Evolutionary conservation across 352 stramenopile species (phyloP), one percentile per base, ranked within the genome.

Genomic region (Phytopythium boreale): DNA sequence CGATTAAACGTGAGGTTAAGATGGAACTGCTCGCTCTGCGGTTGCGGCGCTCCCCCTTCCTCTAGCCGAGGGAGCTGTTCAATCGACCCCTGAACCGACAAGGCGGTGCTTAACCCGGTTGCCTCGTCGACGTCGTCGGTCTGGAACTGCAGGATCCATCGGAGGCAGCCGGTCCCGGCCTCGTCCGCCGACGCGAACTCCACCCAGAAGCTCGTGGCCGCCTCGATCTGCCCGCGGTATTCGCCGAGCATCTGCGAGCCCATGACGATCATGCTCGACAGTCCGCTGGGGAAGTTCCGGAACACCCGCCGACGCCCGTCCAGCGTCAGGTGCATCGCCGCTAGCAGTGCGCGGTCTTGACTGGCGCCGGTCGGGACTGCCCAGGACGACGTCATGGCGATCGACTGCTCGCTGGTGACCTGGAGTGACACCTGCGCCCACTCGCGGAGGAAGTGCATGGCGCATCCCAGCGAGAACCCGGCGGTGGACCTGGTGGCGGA

Each of bases 281-380:
- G 39, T 37, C 79, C 79, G 43, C 74, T 85, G 1, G 74, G 76
- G 29, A 84, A 82, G 24, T 63, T 69, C 43, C 66, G 69, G 37
- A 85, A 88, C 12, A 82, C 50, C 19, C 75, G 66, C 36, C 68
- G 76, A 20, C 64, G 67, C 17, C 69, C 67, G 44, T 88, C 79
- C 29, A 88, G 61, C 14, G 80, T 55, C 49, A 88, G 56, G 24
- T 59, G 53, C 66, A 79, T 74, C 24, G 66, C 76, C 26, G 1
- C 29, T 24, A 22, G 44, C 36, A 53, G 47, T 56, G 39, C 29
- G 60, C 46, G 26, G 2, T 44, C 52, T 26, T 27, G n/a, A 49
- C 3, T 10, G 49, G 66, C 26, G 64, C 47, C 20, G 67, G 76
- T 2, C 2, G 17, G 4, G 27, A 0, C 19, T 1, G 55, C 41